Evolutionary conservation across 78 protist species (phyloP), one percentile per base, ranked within the genome.

Genomic region (Corallochytrium limacisporum): DNA sequence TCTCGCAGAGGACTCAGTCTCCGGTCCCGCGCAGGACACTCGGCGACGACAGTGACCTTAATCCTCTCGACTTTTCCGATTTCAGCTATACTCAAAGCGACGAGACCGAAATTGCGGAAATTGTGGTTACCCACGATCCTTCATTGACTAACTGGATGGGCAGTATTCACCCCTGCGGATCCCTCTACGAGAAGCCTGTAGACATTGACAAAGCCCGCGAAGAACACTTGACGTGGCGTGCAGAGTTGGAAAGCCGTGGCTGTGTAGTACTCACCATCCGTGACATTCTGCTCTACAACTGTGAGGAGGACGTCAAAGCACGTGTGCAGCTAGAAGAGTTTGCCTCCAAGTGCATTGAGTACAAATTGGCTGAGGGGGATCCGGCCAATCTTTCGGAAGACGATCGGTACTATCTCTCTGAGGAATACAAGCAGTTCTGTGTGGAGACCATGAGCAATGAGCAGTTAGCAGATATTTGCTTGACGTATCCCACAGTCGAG

Each of bases 171-270:
- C 88, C 93, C 62, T 63, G 61, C 28, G 90, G 90, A 1, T 68
- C 80, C 26, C 70, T 84, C 15, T 88, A 66, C 65, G 93, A 88
- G 57, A 81, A 76, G 28, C 87, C 89, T 38, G 81, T 83, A 36
- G 81, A 88, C 69, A 48, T 76, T 20, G 56, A 67, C 51, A 55
- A 75, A 32, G 79, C 93, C 43, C 31, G 42, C 40, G 32, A 75
- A 10, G 77, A 77, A 53, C 93, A 83, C 63, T 28, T 12, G 48
- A 39, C 39, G 39, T 83, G 82, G 47, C 65, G 66, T 44, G 24
- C 36, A 3, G 36, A 67, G 26, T 43, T 86, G 20, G 63, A 65
- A n/a, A n/a, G n/a, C n/a, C n/a, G n/a, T n/a, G n/a, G n/a, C n/a
- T n/a, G n/a, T n/a, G n/a, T n/a, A 50, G 86, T 81, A 1, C 18